These are phyloP conservation scores for Podospora pseudocomata DNA, from an alignment of 495 filamentous ascomycete species.

Conservation along the genomic window DNA sequence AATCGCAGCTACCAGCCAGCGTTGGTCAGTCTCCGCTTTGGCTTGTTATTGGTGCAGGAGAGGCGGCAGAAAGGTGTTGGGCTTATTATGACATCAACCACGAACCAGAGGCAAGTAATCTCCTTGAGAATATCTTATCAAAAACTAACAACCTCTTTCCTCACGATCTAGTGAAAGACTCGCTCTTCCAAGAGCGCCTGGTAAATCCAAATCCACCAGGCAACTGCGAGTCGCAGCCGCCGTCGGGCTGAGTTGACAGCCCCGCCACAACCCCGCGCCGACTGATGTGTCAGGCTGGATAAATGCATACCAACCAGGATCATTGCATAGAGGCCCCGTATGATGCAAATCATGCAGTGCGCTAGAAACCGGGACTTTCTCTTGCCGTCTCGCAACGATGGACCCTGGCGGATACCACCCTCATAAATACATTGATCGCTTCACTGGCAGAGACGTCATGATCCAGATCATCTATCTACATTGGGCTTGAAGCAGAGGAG, in stretches of 20 bases:
- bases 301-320: neutral
- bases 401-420: neutral
- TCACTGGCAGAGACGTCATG: neutral
- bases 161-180: neutral
- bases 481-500: neutral
- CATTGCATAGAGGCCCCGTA: neutral
- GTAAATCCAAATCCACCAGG: neutral
- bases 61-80: neutral
- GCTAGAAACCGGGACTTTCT: neutral
- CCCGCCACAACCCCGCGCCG: neutral
- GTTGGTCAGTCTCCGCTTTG: constrained; percentile 14
- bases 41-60: neutral
- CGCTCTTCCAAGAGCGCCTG: neutral
- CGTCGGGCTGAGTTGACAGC: neutral
- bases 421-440: neutral
- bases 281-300: neutral
- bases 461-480: neutral
- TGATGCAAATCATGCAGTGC: neutral
- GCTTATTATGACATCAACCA: constrained; percentile 9
- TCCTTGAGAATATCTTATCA: neutral
- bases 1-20: constrained; percentile 6
- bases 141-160: neutral
- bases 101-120: neutral
- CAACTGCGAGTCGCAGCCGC: neutral
- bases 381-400: neutral